phyloP scores from a whole-genome alignment of 257 asterid genomes.

The Anisodus tanguticus region DNA sequence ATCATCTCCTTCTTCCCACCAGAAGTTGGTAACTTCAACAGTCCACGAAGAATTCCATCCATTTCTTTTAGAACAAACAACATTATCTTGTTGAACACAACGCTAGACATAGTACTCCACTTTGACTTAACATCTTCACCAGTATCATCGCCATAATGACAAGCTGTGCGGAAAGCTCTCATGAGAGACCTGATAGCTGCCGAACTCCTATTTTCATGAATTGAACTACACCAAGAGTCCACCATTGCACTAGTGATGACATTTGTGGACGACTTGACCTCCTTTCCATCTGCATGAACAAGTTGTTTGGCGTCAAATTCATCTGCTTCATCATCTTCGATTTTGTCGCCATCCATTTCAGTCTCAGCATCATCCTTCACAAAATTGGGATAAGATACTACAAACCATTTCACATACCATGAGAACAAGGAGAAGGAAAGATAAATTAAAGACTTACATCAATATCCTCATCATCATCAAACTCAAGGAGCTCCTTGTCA shows the following conservation, averaged over 20 bases:
- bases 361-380: conserved; percentile 52
- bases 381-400: conserved; percentile 29
- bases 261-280: conserved; percentile 52
- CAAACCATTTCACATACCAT: conserved; percentile 26
- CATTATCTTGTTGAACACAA: conserved; percentile 88
- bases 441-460: conserved; percentile 55
- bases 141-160: conserved; percentile 90
- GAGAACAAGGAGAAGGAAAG: conserved; percentile 18
- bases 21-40: conserved; percentile 65
- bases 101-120: conserved; percentile 79
- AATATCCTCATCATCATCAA: conserved; percentile 60
- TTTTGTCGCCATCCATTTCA: conserved; percentile 22
- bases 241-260: conserved; percentile 82
- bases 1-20: conserved; percentile 76
- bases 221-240: conserved; percentile 73
- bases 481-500: conserved; percentile 81
- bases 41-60: conserved; percentile 82
- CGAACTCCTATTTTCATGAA: conserved; percentile 59
- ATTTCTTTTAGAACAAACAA: conserved; percentile 80
- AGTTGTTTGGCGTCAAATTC: conserved; percentile 41
- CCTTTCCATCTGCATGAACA: conserved; percentile 43
- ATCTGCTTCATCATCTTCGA: conserved; percentile 39
- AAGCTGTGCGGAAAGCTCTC: conserved; percentile 85
- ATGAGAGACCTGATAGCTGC: conserved; percentile 77
- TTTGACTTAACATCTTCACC: conserved; percentile 61